Conservation (phyloP, 805 yeast genomes). For the Metschnikowia cubensis region DNA sequence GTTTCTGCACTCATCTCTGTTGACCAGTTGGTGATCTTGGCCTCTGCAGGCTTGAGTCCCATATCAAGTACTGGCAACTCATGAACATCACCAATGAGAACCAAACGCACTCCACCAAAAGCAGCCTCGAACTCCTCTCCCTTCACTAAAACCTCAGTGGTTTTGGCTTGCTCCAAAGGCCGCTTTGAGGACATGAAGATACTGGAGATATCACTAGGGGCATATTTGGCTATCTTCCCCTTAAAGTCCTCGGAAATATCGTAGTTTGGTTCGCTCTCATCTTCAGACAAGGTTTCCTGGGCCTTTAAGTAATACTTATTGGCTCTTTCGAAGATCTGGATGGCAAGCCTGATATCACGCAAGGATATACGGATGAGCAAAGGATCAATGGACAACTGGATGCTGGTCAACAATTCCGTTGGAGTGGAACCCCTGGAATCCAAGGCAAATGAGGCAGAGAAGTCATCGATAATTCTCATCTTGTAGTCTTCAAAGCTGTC, state of each 20-base stretch:
- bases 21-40: constrained; percentile 79
- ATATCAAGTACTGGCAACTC: constrained; percentile 85
- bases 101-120: constrained; percentile 73
- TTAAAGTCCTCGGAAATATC: constrained; percentile 62
- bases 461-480: constrained; percentile 81
- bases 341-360: constrained; percentile 80
- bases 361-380: constrained; percentile 76
- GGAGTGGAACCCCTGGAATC: constrained; percentile 67
- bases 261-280: constrained; percentile 25
- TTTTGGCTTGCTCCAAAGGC: background rate
- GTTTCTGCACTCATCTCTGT: constrained; percentile 71
- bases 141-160: constrained; percentile 43
- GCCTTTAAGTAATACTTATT: constrained; percentile 45
- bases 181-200: constrained; percentile 33
- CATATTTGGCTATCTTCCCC: constrained; percentile 56
- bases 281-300: constrained; percentile 9
- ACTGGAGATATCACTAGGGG: constrained; percentile 60
- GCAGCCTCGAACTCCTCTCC: constrained; percentile 67
- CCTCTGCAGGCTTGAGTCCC: constrained; percentile 63
- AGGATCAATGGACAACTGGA: constrained; percentile 75
- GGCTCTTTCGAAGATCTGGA: constrained; percentile 69
- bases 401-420: constrained; percentile 54
- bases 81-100: constrained; percentile 84
- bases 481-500: constrained; percentile 55
- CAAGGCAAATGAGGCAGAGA: constrained; percentile 68